These are phyloP conservation scores for Cladophialophora bantiana DNA, from an alignment of 2,329 filamentous ascomycete genomes.

Conservation along the genomic window DNA sequence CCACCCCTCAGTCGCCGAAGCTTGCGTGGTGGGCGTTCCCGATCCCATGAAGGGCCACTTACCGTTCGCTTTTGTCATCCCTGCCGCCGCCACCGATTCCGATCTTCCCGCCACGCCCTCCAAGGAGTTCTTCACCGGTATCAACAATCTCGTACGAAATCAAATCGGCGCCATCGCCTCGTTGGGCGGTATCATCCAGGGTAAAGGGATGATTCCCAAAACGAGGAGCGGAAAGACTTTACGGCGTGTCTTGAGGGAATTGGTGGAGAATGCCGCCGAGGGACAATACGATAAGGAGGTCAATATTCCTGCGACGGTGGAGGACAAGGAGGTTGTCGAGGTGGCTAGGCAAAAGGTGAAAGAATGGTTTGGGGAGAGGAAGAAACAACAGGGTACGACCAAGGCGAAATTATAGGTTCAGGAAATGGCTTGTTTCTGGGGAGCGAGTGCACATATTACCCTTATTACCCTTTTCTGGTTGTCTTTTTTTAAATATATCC, in stretches of 20 bases:
- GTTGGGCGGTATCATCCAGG: constrained; percentile 84
- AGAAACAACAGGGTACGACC: constrained; percentile 36
- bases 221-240: constrained; percentile 92
- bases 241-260: constrained; percentile 78
- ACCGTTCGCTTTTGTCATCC: constrained; percentile 86
- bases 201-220: constrained; percentile 86
- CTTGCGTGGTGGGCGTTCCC: constrained; percentile 84
- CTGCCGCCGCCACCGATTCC: constrained; percentile 52
- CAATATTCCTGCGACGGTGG: constrained; percentile 80
- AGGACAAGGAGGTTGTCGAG: constrained; percentile 77
- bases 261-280: constrained; percentile 81
- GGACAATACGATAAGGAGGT: constrained; percentile 76
- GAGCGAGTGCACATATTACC: constrained; percentile 2
- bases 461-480: background rate
- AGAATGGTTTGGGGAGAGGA: constrained; percentile 72
- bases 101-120: constrained; percentile 48
- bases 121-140: constrained; percentile 52
- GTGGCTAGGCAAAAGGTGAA: constrained; percentile 73
- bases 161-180: constrained; percentile 89
- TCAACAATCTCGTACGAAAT: constrained; percentile 67
- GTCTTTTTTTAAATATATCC: background rate
- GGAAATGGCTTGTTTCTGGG: background rate
- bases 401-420: constrained; percentile 39
- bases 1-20: constrained; percentile 80
- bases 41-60: constrained; percentile 88